These are phyloP conservation scores for Dothideomycetes sp. DNA, from an alignment of 2,329 filamentous ascomycete genomes.

Conservation along the genomic window DNA sequence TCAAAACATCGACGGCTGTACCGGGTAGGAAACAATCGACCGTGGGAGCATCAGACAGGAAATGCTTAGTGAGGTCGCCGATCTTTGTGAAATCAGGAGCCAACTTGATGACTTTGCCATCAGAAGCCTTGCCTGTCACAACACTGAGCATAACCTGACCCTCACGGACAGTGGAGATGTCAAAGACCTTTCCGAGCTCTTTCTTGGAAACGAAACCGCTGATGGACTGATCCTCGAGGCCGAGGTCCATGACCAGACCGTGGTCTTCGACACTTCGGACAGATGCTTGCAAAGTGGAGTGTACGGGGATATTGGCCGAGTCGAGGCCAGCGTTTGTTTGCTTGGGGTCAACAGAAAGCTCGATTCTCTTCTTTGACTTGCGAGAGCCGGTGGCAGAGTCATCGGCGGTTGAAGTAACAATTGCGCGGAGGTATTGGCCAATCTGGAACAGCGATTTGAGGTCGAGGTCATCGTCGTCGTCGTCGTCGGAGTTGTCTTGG, in stretches of 20 bases:
- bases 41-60: constrained; percentile 67
- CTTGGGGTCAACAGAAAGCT: constrained; percentile 73
- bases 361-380: constrained; percentile 71
- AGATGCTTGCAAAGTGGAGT: constrained; percentile 76
- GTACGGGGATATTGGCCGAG: constrained; percentile 62
- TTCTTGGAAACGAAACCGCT: constrained; percentile 79
- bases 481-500: constrained; percentile 43
- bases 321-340: constrained; percentile 68
- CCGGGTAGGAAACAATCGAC: constrained; percentile 87
- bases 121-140: constrained; percentile 63
- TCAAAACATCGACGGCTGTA: constrained; percentile 74
- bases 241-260: constrained; percentile 86
- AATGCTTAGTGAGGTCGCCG: constrained; percentile 57
- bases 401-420: constrained; percentile 69
- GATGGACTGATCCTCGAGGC: constrained; percentile 57
- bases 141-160: constrained; percentile 79
- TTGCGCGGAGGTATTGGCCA: constrained; percentile 81
- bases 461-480: constrained; percentile 54
- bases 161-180: constrained; percentile 62
- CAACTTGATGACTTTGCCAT: constrained; percentile 78
- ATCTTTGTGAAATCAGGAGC: constrained; percentile 59
- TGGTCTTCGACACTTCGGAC: constrained; percentile 92
- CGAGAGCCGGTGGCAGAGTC: constrained; percentile 43
- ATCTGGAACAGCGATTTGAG: constrained; percentile 65
- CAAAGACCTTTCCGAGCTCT: constrained; percentile 57